Evolutionary conservation across 805 yeast genomes (phyloP), one percentile per base, ranked within the genome.

Genomic region (Zygosaccharomyces bailii): DNA sequence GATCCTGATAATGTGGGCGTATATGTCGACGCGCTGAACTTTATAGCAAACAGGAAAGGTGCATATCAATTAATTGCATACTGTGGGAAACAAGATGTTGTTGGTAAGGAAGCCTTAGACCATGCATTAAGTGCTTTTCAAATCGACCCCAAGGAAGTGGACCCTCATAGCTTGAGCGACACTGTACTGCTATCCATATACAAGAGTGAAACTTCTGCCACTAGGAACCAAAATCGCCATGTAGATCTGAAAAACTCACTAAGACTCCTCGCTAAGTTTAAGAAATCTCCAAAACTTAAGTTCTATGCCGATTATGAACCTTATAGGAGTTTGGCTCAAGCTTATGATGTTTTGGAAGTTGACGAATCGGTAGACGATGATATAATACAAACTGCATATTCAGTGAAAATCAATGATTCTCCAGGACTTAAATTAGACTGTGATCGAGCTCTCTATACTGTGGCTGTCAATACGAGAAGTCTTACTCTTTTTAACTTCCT

Each of bases 321-420:
- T 2, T 65, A 56, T 40, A 44, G 44, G 11, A 46, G 34, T 7
- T 55, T 75, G 42, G 65, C 70, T n/a, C 73, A 74, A 38, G 86
- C 88, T 0, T 82, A 79, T 52, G 62, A 66, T 0, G 55, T 66
- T 1, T 60, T 84, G 24, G 84, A 75, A 8, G 70, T 78, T 13
- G 73, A 72, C 42, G 70, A 72, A 1, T 63, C 70, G 0, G 78
- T 80, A 10, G 83, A 77, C 46, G 86, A 82, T 57, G 93, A 86
- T 50, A 79, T 85, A 34, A 76, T 87, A 2, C 72, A 80, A 21
- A 84, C 95, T 1, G 90, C 95, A 0, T 85, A 78, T 56, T 81
- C 84, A 45, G 71, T 84, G 34, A 80, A 80, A 47, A 56, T 73
- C 1, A 76, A 76, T 33, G 95, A 86, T 45, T 55, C 65, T 1